Evolutionary conservation across 2,329 filamentous ascomycete genomes (phyloP).

Genomic region (Nemania abortiva): DNA sequence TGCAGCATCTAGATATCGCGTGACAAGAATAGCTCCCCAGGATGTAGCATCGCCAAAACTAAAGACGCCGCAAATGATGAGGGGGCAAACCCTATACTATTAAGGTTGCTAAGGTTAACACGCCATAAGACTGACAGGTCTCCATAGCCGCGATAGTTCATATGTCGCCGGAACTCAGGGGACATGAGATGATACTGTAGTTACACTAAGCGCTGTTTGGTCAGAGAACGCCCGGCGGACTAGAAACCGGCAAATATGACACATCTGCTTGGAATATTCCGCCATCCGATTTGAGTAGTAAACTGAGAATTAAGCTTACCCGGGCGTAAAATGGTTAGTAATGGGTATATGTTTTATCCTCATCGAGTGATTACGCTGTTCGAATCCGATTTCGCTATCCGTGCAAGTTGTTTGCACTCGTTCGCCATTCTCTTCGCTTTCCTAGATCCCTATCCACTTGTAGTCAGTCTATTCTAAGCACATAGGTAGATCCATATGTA

Average conservation of each 20-base stretch:
- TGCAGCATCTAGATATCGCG: conserved; percentile 31
- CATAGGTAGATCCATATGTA: not conserved
- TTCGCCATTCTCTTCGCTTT: not conserved
- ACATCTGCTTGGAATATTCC: not conserved
- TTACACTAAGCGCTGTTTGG: not conserved
- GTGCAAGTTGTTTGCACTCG: conserved; percentile 11
- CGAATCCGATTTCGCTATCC: conserved; percentile 27
- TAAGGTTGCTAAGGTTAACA: not conserved
- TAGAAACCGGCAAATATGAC: not conserved
- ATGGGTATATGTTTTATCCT: conserved; percentile 3
- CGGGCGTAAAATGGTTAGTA: not conserved
- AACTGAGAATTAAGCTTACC: not conserved
- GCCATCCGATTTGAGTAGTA: not conserved
- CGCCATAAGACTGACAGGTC: not conserved
- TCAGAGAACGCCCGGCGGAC: not conserved
- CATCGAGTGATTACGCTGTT: conserved; percentile 14
- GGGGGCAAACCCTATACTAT: not conserved
- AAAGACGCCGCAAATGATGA: conserved; percentile 15
- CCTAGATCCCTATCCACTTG: not conserved
- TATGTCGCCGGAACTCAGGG: not conserved
- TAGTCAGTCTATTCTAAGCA: not conserved
- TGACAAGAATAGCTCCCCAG: conserved; percentile 34
- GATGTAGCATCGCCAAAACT: conserved; percentile 33
- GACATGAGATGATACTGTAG: not conserved
- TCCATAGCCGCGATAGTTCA: not conserved